Evolutionary conservation across 2,329 filamentous ascomycete genomes (phyloP).

Genomic region (Clonostachys solani): DNA sequence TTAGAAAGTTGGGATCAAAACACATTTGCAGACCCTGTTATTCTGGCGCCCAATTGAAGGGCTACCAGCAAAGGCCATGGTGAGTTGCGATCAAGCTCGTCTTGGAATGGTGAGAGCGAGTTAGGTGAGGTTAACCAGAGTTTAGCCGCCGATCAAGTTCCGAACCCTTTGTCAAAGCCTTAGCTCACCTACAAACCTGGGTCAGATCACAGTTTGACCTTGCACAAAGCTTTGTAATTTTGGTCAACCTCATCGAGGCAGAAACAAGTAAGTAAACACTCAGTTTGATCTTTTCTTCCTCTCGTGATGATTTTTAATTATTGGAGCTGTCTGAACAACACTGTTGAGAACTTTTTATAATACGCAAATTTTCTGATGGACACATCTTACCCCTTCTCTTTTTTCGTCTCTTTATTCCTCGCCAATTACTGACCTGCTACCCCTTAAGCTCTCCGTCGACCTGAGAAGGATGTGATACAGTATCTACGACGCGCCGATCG

Average conservation of each 20-base stretch:
- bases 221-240: neutral
- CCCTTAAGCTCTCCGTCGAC: too few relatives aligned
- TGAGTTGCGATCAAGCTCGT: too few relatives aligned
- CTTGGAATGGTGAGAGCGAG: neutral
- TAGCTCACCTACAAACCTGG: neutral
- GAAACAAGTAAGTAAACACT: constrained; percentile 10
- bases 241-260: neutral
- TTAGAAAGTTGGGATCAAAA: too few relatives aligned
- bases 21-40: too few relatives aligned
- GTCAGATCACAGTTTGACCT: neutral
- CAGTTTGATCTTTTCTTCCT: neutral
- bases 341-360: constrained; percentile 56
- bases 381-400: neutral
- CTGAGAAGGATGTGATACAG: too few relatives aligned
- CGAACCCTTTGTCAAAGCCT: neutral
- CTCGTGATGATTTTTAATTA: constrained; percentile 48
- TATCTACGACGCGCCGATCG: too few relatives aligned
- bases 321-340: constrained; percentile 74
- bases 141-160: too few relatives aligned
- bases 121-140: too few relatives aligned
- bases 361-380: constrained; percentile 38
- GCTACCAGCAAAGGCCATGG: too few relatives aligned
- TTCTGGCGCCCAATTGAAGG: too few relatives aligned
- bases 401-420: too few relatives aligned
- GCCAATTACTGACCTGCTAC: too few relatives aligned